Percentiles rank a stretch among this genome's conserved stretches.
These are phyloP conservation scores for Coniella lustricola DNA, from an alignment of 2,329 filamentous ascomycete species.

Conservation along the genomic window DNA sequence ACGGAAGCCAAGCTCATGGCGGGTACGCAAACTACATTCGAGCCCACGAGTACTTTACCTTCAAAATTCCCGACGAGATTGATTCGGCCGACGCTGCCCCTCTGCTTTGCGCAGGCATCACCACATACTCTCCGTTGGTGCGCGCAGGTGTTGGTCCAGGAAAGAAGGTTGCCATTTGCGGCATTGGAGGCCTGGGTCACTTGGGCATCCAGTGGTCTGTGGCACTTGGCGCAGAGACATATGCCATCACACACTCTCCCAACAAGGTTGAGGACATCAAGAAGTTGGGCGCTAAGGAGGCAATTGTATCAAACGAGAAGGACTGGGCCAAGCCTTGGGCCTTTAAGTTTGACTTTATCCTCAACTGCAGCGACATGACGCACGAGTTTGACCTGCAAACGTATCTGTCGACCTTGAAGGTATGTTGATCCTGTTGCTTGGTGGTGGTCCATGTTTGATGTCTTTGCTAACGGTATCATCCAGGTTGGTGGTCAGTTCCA, in stretches of 20 bases:
- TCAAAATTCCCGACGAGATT: conserved; percentile 49
- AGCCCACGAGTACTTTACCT: conserved; percentile 50
- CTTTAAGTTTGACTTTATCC: conserved; percentile 43
- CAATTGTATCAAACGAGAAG: conserved; percentile 40
- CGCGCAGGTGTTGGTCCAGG: conserved; percentile 62
- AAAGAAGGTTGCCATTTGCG: conserved; percentile 64
- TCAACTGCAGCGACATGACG: conserved; percentile 43
- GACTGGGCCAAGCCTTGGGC: conserved; percentile 50
- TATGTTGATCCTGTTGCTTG: neutral
- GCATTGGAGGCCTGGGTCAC: conserved; percentile 68
- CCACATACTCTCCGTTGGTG: conserved; percentile 61
- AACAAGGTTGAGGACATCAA: conserved; percentile 53
- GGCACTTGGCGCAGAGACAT: conserved; percentile 61
- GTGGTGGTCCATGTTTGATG: too few relatives aligned
- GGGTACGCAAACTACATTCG: conserved; percentile 48
- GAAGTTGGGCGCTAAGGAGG: conserved; percentile 55
- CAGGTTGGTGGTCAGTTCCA: conserved; percentile 47
- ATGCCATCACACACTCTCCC: conserved; percentile 55
- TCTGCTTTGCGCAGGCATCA: conserved; percentile 73
- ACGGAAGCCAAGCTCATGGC: conserved; percentile 56
- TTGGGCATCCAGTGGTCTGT: conserved; percentile 65
- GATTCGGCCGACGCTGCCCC: conserved; percentile 49
- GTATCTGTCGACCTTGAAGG: conserved; percentile 43
- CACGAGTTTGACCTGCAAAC: conserved; percentile 46
- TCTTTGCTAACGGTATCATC: neutral